Evolutionary conservation across 345 rosid species (phyloP), one percentile per base, ranked within the genome.

Genomic region (Acer campestre): DNA sequence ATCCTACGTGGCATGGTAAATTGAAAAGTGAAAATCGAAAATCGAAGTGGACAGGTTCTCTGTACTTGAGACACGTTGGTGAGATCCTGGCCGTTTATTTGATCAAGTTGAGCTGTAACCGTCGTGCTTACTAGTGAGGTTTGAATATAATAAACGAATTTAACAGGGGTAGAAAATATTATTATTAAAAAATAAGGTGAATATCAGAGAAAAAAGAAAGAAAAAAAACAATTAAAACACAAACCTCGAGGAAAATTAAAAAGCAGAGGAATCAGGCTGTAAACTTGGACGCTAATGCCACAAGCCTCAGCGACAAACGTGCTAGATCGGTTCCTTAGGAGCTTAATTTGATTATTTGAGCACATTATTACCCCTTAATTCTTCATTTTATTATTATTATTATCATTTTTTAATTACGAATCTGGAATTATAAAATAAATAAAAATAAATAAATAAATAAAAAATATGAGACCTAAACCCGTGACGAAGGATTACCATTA

Each of bases 271-370:
- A 82, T 83, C 77, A 80, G 85, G 81, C 80, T 77, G 82, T 75
- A 70, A 82, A 84, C 85, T 78, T 71, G 85, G 79, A 82, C 74
- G 82, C 72, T 82, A 79, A 65, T 77, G 84, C 87, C 87, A 79
- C 81, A 58, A 73, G 80, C 68, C 67, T 68, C 70, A 80, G 88
- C 89, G 87, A 77, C 86, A 87, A 87, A 81, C 83, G 81, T 81
- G 89, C 83, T 78, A 77, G 88, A 81, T 89, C 86, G 84, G 85
- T 84, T 89, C 82, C 67, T 63, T 42, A 77, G 86, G 86, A 53
- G 63, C 84, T 85, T 85, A 68, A 82, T 78, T 81, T 83, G 25
- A 18, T 59, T 59, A 59, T 59, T 59, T 59, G 67, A 80, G 78
- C 77, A 42, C 70, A 61, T 56, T 70, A 73, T 81, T 68, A 61